Evolutionary conservation across 2,329 filamentous ascomycete species (phyloP).

Genomic region (Talaromyces atroroseus): DNA sequence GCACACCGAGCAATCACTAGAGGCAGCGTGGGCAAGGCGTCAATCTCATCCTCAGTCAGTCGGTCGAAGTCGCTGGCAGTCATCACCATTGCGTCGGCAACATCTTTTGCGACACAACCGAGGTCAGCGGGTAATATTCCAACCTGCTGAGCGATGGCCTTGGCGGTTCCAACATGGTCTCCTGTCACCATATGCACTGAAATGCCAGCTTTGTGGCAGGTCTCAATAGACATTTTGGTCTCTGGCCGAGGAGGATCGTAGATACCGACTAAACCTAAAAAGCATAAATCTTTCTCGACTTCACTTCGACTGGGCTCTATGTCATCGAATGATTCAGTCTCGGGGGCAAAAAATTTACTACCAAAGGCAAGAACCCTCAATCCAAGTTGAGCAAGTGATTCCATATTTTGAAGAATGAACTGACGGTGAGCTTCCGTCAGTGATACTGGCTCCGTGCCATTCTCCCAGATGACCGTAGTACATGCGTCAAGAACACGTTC

Average conservation of each 20-base stretch:
- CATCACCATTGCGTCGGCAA: constrained; percentile 58
- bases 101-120: constrained; percentile 56
- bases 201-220: constrained; percentile 69
- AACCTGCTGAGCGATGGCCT: constrained; percentile 71
- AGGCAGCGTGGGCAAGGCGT: constrained; percentile 37
- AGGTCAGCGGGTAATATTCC: constrained; percentile 65
- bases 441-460: constrained; percentile 31
- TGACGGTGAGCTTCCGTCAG: constrained; percentile 51
- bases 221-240: constrained; percentile 64
- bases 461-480: constrained; percentile 44
- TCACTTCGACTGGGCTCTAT: neutral
- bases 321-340: constrained; percentile 2
- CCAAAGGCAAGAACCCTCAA: constrained; percentile 66
- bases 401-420: constrained; percentile 62
- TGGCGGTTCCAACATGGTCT: constrained; percentile 72
- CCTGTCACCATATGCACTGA: constrained; percentile 80
- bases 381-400: constrained; percentile 59
- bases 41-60: constrained; percentile 59
- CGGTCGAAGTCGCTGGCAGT: constrained; percentile 75
- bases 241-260: constrained; percentile 82
- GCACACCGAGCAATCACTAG: constrained; percentile 57
- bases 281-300: constrained; percentile 50
- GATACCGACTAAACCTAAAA: constrained; percentile 77
- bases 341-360: constrained; percentile 34
- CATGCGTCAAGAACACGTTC: constrained; percentile 62